phyloP scores from a whole-genome alignment of 2,329 filamentous ascomycete species.

The Penicillium sclerotiorum region DNA sequence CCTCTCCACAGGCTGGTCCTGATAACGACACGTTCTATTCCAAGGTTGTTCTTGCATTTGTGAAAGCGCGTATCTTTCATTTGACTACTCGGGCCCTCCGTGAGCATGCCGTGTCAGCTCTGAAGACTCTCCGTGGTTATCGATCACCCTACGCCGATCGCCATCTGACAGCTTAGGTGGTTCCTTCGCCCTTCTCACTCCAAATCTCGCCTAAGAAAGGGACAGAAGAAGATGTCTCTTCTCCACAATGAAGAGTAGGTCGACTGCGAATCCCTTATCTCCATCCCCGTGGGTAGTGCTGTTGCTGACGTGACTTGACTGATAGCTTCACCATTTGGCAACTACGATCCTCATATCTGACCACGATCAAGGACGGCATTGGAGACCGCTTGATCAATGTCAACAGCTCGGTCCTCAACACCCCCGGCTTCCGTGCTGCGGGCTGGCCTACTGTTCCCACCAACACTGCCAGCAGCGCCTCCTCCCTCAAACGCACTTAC shows the following conservation, averaged over 20 bases:
- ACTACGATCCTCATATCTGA: slow-evolving; percentile 65
- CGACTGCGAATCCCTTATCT: neutral
- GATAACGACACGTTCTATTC: slow-evolving; percentile 12
- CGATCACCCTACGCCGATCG: slow-evolving; percentile 5
- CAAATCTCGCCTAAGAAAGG: neutral
- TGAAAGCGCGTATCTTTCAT: slow-evolving; percentile 11
- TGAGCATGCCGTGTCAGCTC: slow-evolving; percentile 16
- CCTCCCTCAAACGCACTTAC: slow-evolving; percentile 64
- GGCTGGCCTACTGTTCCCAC: slow-evolving; percentile 56
- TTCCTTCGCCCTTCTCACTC: neutral
- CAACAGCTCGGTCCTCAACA: slow-evolving; percentile 64
- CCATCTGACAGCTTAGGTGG: slow-evolving; percentile 2
- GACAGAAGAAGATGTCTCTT: slow-evolving; percentile 46
- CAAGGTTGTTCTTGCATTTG: neutral
- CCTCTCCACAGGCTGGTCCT: slow-evolving; percentile 38
- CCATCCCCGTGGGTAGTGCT: neutral
- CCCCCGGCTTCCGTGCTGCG: slow-evolving; percentile 65
- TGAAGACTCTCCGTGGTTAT: slow-evolving; percentile 5
- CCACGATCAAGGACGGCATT: slow-evolving; percentile 66
- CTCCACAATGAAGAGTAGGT: slow-evolving; percentile 57
- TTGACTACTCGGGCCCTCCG: slow-evolving; percentile 15
- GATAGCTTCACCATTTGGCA: slow-evolving; percentile 66
- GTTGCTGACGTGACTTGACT: slow-evolving; percentile 10
- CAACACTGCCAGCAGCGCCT: slow-evolving; percentile 44
- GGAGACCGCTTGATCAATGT: slow-evolving; percentile 68